Evolutionary conservation across 257 asterid species (phyloP), one percentile per base, ranked within the genome.

Genomic region (Lithospermum erythrorhizon): DNA sequence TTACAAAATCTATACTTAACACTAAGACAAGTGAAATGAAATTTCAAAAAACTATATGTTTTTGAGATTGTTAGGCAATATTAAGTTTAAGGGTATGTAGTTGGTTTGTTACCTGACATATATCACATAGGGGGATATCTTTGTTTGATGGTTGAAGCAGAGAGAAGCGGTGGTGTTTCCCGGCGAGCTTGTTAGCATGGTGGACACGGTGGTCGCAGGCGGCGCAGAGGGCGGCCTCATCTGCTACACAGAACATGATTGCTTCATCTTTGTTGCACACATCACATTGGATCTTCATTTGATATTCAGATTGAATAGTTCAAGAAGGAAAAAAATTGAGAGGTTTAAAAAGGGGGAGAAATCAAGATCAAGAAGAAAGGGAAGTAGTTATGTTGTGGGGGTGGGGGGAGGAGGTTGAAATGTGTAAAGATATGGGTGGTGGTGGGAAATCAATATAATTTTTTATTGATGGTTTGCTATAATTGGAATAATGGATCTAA

Each of bases 191-290:
- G 73, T 91, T 88, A 63, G 96, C 98, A 68, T 86, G 90, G 87
- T 91, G 98, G 77, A 91, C 95, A 32, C 87, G 83, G 82, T 79
- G 88, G 87, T 91, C 96, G 70, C 98, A 91, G 70, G 89, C 71
- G 68, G 79, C 57, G 83, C 98, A 91, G 27, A 91, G 83, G 59
- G 90, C 76, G 58, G 98, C 96, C 62, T 91, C 96, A 68, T 91
- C 98, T 56, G 98, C 95, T 21, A 64, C 65, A 72, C 98, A 91
- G 74, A 72, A 86, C 1, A 82, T 72, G 0, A 83, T 61, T 9
- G 95, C 95, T 69, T 79, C 90, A 6, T 75, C 85, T 58, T 81
- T 81, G 45, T 72, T 81, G 61, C 98, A 91, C 0, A 88, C 97
- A 61, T 88, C 98, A 45, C 98, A 91, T 68, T 79, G 87, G 80